phyloP scores from a whole-genome alignment of 2,329 filamentous ascomycete genomes.

The Fusarium circinatum region DNA sequence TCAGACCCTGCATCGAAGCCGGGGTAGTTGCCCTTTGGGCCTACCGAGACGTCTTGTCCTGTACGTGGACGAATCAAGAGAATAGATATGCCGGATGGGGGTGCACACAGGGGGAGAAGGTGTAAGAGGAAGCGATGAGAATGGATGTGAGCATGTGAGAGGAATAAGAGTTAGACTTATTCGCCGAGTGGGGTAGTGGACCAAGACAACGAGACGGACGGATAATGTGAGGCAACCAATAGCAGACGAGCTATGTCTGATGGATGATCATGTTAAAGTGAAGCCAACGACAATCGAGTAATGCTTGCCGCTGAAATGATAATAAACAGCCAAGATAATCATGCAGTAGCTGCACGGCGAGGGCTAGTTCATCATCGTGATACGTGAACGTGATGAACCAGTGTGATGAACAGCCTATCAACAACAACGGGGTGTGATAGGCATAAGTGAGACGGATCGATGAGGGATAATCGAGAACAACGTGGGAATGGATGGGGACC shows the following conservation, averaged over 20 bases:
- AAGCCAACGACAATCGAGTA: constrained; percentile 3
- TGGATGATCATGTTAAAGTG: constrained; percentile 17
- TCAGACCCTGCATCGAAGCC: constrained; percentile 15
- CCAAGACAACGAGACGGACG: constrained; percentile 16
- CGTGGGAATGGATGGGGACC: constrained; percentile 21
- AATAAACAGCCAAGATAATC: constrained; percentile 6
- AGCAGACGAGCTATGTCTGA: not conserved
- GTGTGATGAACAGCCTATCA: constrained; percentile 19
- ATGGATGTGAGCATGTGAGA: constrained; percentile 26
- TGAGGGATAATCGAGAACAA: constrained; percentile 42
- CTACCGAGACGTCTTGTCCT: constrained; percentile 19
- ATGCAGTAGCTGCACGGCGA: not conserved
- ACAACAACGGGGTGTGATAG: constrained; percentile 10
- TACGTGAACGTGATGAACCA: constrained; percentile 22
- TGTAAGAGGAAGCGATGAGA: constrained; percentile 30
- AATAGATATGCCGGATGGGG: constrained; percentile 19
- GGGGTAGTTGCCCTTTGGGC: constrained; percentile 23
- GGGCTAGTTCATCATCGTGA: constrained; percentile 9
- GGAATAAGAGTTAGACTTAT: constrained; percentile 10
- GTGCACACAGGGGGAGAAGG: constrained; percentile 24
- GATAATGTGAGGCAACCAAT: constrained; percentile 28
- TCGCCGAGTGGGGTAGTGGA: constrained; percentile 26
- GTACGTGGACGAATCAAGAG: constrained; percentile 40
- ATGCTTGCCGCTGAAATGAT: constrained; percentile 15
- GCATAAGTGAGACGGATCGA: constrained; percentile 20